Evolutionary conservation across 2,329 filamentous ascomycete genomes (phyloP).

Genomic region (Neurospora sp.): DNA sequence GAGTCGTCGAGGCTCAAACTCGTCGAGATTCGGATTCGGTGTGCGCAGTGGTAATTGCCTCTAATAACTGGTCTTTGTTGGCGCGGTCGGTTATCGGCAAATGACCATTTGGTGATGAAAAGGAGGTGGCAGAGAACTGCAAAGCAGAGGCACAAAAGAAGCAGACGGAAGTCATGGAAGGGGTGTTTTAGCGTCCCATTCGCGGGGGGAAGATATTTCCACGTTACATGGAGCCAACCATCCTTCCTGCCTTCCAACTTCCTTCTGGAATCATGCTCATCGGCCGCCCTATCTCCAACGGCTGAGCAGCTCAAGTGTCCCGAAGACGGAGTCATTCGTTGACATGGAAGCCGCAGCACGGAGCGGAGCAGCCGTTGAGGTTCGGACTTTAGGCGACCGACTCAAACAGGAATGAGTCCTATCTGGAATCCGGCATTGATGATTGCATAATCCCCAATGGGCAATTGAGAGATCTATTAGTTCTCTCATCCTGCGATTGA

Average conservation of each 20-base stretch:
- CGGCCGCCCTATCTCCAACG: neutral
- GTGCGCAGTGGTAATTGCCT: neutral
- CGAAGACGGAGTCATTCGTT: neutral
- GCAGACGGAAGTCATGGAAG: neutral
- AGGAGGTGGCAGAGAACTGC: neutral
- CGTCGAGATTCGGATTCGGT: neutral
- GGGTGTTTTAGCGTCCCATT: neutral
- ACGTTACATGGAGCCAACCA: neutral
- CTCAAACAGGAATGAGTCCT: neutral
- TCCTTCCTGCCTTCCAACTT: neutral
- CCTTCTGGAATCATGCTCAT: neutral
- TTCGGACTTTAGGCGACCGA: neutral
- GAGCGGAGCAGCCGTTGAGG: neutral
- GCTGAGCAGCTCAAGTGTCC: neutral
- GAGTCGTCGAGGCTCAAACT: neutral
- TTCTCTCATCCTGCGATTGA: neutral
- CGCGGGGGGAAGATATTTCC: neutral
- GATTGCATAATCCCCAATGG: neutral
- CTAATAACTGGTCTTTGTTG: neutral
- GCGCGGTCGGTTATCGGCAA: neutral
- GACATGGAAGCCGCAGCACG: neutral
- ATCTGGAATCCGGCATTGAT: neutral
- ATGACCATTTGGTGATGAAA: neutral
- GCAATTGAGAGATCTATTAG: neutral
- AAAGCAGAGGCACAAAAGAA: neutral